Percentiles rank a stretch among this genome's conserved stretches.
These are phyloP conservation scores for Darksidea phi DNA, from an alignment of 495 filamentous ascomycete genomes.

Conservation along the genomic window DNA sequence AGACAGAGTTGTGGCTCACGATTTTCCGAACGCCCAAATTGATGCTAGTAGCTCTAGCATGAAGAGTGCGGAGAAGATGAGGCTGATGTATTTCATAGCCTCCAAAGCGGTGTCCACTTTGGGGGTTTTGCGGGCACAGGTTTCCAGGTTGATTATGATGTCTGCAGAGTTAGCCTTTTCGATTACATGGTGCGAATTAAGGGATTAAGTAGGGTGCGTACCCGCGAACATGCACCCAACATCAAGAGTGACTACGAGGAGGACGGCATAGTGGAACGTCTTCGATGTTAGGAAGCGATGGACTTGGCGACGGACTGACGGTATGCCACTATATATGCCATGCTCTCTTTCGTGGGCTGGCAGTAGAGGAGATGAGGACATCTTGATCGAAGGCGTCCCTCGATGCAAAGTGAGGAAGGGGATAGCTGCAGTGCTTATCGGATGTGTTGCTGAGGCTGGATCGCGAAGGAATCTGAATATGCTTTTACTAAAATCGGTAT, in stretches of 20 bases:
- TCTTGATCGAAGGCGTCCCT: not conserved
- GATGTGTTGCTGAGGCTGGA: too few species aligned
- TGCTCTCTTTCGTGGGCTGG: not conserved
- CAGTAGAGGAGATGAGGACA: conserved; percentile 18
- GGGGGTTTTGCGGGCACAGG: conserved; percentile 52
- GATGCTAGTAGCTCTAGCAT: conserved; percentile 58
- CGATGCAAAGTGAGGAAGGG: not conserved
- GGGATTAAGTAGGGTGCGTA: not conserved
- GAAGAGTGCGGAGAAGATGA: conserved; percentile 61
- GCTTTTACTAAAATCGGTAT: too few species aligned
- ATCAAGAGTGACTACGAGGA: conserved; percentile 57
- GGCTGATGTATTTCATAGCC: conserved; percentile 44
- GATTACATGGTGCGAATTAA: not conserved
- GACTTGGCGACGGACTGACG: conserved; percentile 29
- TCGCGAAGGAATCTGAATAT: too few species aligned
- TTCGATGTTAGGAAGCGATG: conserved; percentile 53
- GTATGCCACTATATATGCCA: not conserved
- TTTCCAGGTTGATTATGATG: conserved; percentile 60
- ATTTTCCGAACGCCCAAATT: conserved; percentile 56
- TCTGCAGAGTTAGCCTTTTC: conserved; percentile 34
- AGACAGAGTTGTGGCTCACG: conserved; percentile 44
- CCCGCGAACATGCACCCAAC: conserved; percentile 57
- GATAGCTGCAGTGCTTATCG: not conserved
- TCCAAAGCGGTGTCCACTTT: conserved; percentile 44
- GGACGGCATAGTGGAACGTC: conserved; percentile 58